Evolutionary conservation across 306 rosid species (phyloP).

Genomic region (Cicer bijugum): DNA sequence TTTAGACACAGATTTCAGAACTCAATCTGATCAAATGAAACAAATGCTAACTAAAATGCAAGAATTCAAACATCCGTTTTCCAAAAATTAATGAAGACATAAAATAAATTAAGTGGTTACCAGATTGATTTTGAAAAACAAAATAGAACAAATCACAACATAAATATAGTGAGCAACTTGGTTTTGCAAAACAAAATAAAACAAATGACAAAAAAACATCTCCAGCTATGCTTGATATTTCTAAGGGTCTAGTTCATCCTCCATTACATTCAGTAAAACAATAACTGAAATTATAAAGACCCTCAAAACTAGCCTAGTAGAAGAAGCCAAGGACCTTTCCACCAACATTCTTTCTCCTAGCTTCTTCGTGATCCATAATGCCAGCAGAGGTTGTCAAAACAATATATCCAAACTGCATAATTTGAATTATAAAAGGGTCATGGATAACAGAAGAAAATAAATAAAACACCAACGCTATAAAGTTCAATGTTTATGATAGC

Average conservation of each 20-base stretch:
- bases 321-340: conserved; percentile 6
- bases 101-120: background rate
- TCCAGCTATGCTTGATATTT: background rate
- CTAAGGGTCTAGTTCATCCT: too few relatives aligned
- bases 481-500: background rate
- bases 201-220: background rate
- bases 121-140: background rate
- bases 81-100: background rate
- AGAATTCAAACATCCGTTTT: background rate
- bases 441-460: background rate
- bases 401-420: conserved; percentile 11
- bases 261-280: background rate
- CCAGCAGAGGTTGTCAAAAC: conserved; percentile 17
- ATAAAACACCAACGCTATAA: background rate
- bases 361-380: conserved; percentile 19
- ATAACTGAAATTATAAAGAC: background rate
- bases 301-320: conserved; percentile 1
- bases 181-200: background rate
- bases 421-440: background rate
- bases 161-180: background rate
- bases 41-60: background rate
- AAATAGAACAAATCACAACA: background rate
- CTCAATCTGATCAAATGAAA: too few relatives aligned
- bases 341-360: conserved; percentile 27
- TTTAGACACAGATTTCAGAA: too few relatives aligned